Conservation (phyloP, 768 basidiomycete species). For the Saitozyma podzolica region DNA sequence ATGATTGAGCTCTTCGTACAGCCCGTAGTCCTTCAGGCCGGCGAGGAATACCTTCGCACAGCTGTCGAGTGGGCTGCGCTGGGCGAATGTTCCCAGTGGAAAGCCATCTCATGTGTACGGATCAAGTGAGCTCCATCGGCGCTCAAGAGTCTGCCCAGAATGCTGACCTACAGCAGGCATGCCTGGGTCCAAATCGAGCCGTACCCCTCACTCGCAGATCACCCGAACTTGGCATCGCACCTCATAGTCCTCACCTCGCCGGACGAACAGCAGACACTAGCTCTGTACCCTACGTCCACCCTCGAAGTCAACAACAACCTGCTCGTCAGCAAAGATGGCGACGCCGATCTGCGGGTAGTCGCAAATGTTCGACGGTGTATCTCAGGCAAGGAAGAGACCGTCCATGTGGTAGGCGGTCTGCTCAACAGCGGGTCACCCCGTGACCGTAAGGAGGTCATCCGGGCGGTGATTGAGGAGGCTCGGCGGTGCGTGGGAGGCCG, state of each 20-base stretch:
- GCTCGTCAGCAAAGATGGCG: conserved; percentile 9
- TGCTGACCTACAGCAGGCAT: conserved; percentile 13
- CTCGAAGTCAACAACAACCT: conserved; percentile 19
- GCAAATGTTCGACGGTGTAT: conserved; percentile 17
- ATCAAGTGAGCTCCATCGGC: conserved; percentile 6
- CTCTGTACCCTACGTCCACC: conserved; percentile 26
- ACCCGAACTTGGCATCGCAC: conserved; percentile 22
- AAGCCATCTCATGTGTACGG: conserved; percentile 5
- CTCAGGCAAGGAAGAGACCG: conserved; percentile 7
- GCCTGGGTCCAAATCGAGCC: conserved; percentile 27
- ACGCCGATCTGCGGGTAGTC: conserved; percentile 1
- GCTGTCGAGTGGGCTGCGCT: no score
- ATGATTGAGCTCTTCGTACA: no score
- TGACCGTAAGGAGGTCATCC: no score
- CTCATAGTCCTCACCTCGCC: conserved; percentile 25
- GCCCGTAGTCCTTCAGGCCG: no score
- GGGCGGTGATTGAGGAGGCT: no score
- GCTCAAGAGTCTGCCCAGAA: not conserved
- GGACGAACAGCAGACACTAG: conserved; percentile 13
- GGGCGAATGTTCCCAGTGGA: not conserved
- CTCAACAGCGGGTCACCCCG: no score
- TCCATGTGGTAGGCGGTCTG: conserved; percentile 18
- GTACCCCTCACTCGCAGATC: not conserved
- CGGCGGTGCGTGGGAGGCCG: no score
- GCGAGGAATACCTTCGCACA: no score